phyloP scores from a whole-genome alignment of 371 early-diverging fungal species.

The Saksenaea vasiformis region DNA sequence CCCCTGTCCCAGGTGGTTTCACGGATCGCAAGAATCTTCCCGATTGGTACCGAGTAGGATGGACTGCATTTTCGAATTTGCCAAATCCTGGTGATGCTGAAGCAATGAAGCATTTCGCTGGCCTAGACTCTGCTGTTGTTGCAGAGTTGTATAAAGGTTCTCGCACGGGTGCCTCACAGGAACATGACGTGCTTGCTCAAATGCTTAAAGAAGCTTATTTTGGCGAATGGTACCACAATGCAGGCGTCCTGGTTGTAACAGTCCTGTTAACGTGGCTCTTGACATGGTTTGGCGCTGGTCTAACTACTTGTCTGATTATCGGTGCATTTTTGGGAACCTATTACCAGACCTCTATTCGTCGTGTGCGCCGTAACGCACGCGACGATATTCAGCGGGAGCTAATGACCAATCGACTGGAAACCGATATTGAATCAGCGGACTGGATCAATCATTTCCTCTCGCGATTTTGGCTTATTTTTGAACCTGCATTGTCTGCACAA shows the following conservation, averaged over 20 bases:
- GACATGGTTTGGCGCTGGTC: slow-evolving; percentile 34
- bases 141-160: slow-evolving; percentile 18
- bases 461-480: slow-evolving; percentile 91
- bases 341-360: slow-evolving; percentile 70
- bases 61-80: slow-evolving; percentile 36
- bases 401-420: slow-evolving; percentile 44
- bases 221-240: slow-evolving; percentile 44
- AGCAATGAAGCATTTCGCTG: slow-evolving; percentile 1
- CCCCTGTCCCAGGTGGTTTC: neutral
- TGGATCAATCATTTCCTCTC: slow-evolving; percentile 94
- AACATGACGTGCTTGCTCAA: slow-evolving; percentile 26
- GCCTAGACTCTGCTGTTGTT: slow-evolving; percentile 10
- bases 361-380: slow-evolving; percentile 63
- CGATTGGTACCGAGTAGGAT: slow-evolving; percentile 41
- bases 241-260: slow-evolving; percentile 33
- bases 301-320: slow-evolving; percentile 27
- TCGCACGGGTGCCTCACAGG: slow-evolving; percentile 10
- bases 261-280: slow-evolving; percentile 38
- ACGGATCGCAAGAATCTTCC: slow-evolving; percentile 21
- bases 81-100: slow-evolving; percentile 38
- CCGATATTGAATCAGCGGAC: slow-evolving; percentile 82
- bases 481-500: slow-evolving; percentile 81
- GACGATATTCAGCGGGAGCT: slow-evolving; percentile 71
- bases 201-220: slow-evolving; percentile 40
- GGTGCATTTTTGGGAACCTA: slow-evolving; percentile 57